Conservation (phyloP, 345 rosid species). For the Jatropha curcas region DNA sequence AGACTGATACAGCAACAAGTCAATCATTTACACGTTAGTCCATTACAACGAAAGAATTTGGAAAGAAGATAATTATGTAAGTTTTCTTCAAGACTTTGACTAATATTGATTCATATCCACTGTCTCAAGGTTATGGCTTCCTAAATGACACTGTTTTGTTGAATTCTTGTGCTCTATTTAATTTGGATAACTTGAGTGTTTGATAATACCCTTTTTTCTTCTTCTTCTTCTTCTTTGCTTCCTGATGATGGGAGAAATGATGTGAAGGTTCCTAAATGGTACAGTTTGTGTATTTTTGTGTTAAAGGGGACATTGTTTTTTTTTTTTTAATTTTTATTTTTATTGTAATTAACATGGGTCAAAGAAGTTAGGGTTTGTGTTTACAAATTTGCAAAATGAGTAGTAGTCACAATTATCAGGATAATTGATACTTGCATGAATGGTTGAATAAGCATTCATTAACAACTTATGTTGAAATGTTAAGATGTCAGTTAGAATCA, state of each 20-base stretch:
- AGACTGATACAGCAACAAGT: neutral
- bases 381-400: neutral
- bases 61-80: no score
- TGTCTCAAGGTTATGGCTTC: neutral
- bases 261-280: neutral
- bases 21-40: neutral
- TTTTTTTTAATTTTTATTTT: neutral
- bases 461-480: neutral
- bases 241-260: no score
- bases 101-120: neutral
- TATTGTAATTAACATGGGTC: no score
- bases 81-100: neutral
- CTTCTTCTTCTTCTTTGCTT: no score
- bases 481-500: no score
- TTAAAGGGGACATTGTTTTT: neutral
- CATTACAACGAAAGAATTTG: neutral
- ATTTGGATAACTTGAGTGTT: no score
- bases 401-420: no score
- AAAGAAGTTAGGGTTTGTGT: neutral
- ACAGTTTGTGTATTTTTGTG: neutral
- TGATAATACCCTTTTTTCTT: no score
- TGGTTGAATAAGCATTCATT: neutral
- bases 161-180: neutral
- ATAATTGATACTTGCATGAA: neutral
- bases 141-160: no score